phyloP scores from a whole-genome alignment of 148 eudicot genomes.

The Persicaria maculosa region DNA sequence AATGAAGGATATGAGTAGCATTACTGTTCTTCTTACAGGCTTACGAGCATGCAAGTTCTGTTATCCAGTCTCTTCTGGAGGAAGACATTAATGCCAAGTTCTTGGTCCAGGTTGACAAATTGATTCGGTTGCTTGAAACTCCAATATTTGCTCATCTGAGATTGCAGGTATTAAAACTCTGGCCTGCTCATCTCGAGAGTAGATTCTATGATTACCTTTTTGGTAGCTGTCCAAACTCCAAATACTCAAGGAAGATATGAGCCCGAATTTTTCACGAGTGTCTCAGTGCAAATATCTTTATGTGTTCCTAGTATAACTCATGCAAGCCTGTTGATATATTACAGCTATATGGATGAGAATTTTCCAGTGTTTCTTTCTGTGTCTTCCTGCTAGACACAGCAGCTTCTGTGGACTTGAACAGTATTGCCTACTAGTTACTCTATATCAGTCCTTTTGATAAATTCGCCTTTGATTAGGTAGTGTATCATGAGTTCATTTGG shows the following conservation, averaged over 20 bases:
- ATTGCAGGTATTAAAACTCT: conserved; percentile 55
- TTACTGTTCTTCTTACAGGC: conserved; percentile 39
- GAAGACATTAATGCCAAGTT: conserved; percentile 85
- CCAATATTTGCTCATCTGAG: conserved; percentile 85
- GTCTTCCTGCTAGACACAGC: too few relatives aligned
- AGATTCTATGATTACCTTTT: not conserved
- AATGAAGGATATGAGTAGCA: not conserved
- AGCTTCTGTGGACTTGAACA: too few relatives aligned
- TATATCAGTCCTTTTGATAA: too few relatives aligned
- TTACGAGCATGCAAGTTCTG: conserved; percentile 92
- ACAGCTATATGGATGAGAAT: too few relatives aligned
- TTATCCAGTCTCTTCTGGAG: conserved; percentile 83
- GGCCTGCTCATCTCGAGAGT: not conserved
- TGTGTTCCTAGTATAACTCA: not conserved
- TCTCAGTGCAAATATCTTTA: not conserved
- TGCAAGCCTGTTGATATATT: not conserved
- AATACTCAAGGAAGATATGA: not conserved
- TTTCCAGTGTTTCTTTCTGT: too few relatives aligned
- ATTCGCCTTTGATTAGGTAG: not conserved
- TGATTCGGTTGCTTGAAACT: conserved; percentile 84
- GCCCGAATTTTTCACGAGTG: not conserved
- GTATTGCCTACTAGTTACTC: too few relatives aligned
- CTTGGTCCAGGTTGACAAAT: conserved; percentile 90
- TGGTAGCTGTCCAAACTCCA: not conserved
- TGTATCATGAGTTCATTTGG: not conserved